These are phyloP conservation scores for Ceriops tagal DNA, from an alignment of 345 rosid species.

Conservation along the genomic window DNA sequence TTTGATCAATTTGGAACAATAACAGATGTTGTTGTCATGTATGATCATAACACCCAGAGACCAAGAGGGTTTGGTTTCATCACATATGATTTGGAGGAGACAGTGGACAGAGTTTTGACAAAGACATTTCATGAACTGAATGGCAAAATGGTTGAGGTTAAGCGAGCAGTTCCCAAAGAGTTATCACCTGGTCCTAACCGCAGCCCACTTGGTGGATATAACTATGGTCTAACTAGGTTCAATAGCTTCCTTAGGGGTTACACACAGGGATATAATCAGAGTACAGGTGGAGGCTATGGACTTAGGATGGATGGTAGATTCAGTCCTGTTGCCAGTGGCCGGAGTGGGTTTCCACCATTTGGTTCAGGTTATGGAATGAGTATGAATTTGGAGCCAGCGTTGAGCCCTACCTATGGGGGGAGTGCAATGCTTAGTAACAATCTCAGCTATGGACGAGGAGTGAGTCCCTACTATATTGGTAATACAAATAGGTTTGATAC, in stretches of 20 bases:
- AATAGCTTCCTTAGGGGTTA: constrained; percentile 56
- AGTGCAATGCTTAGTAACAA: constrained; percentile 44
- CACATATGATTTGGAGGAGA: constrained; percentile 72
- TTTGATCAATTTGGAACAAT: constrained; percentile 75
- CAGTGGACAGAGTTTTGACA: constrained; percentile 58
- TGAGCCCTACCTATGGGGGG: constrained; percentile 49
- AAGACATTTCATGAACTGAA: constrained; percentile 73
- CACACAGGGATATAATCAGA: constrained; percentile 56
- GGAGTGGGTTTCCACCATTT: constrained; percentile 58
- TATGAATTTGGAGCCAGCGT: constrained; percentile 55
- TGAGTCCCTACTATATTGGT: constrained; percentile 60
- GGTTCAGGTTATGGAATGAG: constrained; percentile 59
- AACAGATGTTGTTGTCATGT: constrained; percentile 77
- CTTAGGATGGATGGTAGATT: constrained; percentile 64
- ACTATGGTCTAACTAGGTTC: constrained; percentile 53
- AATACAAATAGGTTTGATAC: constrained; percentile 49
- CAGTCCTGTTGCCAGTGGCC: constrained; percentile 51
- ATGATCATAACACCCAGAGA: constrained; percentile 78
- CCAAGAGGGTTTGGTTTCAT: constrained; percentile 80
- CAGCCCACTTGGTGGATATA: constrained; percentile 63
- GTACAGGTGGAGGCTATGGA: constrained; percentile 60
- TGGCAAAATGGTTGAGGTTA: constrained; percentile 79
- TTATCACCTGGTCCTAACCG: constrained; percentile 74
- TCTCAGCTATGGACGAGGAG: constrained; percentile 54
- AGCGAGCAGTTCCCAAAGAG: constrained; percentile 80